Base-by-base conservation (phyloP, 2,329 filamentous ascomycete genomes). In the Sarocladium brachiariae region DNA sequence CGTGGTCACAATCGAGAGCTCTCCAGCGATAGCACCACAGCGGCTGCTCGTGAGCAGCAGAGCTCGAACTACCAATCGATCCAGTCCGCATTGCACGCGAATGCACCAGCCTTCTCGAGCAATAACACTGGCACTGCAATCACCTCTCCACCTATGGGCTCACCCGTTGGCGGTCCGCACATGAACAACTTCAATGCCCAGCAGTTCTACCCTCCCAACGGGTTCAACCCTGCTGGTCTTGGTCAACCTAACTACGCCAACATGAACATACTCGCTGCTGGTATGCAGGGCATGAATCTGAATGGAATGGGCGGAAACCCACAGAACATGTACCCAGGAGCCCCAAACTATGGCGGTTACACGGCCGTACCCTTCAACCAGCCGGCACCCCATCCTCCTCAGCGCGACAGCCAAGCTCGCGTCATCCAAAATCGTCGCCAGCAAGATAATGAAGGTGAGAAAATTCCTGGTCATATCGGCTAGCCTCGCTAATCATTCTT, bases 41-140 rank as follows among this genome's bases (percentile, higher is more conserved):
- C 61, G 41, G 63, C 64, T 25, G 66, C 59, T 37, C 72, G 73
- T 24, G 74, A 77, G 48, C 72, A 74, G 56, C 55, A 63, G 24
- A 65, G 63, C 59, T 14, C 43, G n/a, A 72, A 69, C 50, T 84
- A 76, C 59, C 81, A 76, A 52, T 80, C 80, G 1, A 77, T 86
- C 53, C 78, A 84, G 52, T 88, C 89, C 41, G 81, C 81, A 41
- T 75, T 96, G 33, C 91, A 96, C 59, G 86, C 84, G 43, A 91
- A 78, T 63, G 88, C 89, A 50, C 74, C 86, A 41, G 78, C 89
- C 0, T 96, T 95, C 63, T 88, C 87, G 7, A 85, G 88, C 10
- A 70, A 78, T 51, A 59, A 61, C 49, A 60, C 65, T 18, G 57
- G 61, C 13, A 53, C 60, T 34, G 62, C 59, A 8, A 56, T 63